These are phyloP conservation scores for Microbotryum saponariae DNA, from an alignment of 1,284 basidiomycete genomes.

Conservation along the genomic window DNA sequence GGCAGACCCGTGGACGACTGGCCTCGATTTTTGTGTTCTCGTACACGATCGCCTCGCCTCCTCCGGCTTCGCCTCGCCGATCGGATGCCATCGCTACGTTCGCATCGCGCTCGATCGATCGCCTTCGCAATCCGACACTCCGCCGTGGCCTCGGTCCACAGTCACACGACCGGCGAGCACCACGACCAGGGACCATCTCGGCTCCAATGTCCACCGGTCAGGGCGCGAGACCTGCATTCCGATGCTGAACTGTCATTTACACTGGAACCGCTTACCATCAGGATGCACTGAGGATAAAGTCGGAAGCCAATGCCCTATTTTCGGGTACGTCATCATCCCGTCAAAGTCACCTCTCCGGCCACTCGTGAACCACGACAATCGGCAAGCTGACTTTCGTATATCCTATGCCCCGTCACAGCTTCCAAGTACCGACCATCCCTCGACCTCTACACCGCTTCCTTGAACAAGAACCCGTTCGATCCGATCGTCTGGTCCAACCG, in stretches of 20 bases:
- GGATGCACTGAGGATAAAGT: constrained; percentile 52
- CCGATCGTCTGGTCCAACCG: constrained; percentile 38
- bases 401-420: constrained; percentile 4
- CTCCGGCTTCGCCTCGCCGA: background rate
- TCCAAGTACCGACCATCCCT: constrained; percentile 34
- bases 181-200: background rate
- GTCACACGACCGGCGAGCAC: background rate
- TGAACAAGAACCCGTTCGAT: constrained; percentile 40
- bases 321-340: constrained; percentile 47
- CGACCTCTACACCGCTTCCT: constrained; percentile 38
- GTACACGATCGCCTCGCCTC: background rate
- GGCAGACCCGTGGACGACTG: background rate
- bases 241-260: background rate
- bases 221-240: background rate
- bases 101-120: background rate
- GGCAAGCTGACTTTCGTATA: constrained; percentile 2
- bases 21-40: background rate
- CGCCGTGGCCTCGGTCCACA: background rate
- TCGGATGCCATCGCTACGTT: background rate
- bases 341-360: background rate
- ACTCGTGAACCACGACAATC: background rate
- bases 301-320: constrained; percentile 79
- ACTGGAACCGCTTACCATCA: constrained; percentile 2
- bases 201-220: background rate
- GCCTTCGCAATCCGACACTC: too few relatives aligned